Percentiles rank a stretch among this genome's conserved stretches.
Evolutionary conservation across 495 filamentous ascomycete genomes (phyloP).

Genomic region (Penicillium cataractarum): DNA sequence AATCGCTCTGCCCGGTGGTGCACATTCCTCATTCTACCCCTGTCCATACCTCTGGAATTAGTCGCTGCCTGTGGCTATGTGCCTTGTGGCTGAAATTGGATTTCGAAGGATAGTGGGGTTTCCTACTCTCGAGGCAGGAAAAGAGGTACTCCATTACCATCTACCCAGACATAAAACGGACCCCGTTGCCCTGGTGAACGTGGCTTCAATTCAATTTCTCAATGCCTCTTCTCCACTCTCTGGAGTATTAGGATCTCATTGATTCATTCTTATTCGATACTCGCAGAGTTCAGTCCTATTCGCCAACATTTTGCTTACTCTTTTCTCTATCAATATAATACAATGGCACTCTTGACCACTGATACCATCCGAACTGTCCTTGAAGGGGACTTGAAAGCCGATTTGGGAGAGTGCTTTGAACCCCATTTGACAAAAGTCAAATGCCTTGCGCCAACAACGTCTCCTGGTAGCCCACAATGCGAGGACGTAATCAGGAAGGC

Average conservation of each 20-base stretch:
- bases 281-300: background rate
- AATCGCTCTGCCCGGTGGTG: background rate
- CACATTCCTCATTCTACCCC: background rate
- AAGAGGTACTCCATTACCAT: background rate
- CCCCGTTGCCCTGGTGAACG: conserved; percentile 3
- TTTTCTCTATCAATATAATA: background rate
- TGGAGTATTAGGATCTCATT: background rate
- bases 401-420: background rate
- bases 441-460: background rate
- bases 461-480: background rate
- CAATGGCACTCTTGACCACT: background rate
- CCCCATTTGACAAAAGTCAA: background rate
- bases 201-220: background rate
- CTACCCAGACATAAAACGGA: background rate
- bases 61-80: conserved; percentile 4
- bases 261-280: background rate
- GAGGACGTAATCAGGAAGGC: background rate
- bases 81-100: too few relatives aligned
- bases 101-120: too few relatives aligned
- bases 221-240: background rate
- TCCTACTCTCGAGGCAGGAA: background rate
- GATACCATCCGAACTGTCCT: background rate
- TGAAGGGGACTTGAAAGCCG: background rate
- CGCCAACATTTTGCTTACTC: background rate
- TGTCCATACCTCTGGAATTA: background rate